Evolutionary conservation across 176 grass and related monocot species (phyloP), one percentile per base, ranked within the genome.

Genomic region (Juncus effusus): DNA sequence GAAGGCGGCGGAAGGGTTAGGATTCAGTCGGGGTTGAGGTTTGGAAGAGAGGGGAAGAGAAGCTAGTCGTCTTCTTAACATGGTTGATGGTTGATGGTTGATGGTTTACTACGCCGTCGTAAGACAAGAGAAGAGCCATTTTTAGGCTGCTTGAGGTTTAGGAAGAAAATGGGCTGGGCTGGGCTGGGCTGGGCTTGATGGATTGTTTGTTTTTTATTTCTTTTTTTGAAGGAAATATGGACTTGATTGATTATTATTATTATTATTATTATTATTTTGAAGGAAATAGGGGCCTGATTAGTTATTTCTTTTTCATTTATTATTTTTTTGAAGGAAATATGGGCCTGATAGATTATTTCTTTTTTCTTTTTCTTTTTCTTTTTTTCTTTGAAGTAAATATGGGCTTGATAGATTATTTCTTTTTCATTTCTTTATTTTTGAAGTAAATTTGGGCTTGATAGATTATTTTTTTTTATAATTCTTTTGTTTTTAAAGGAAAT

Each of bases 61-160:
- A 38, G 12, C 51, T 37, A 68, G 49, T 1, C 65, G 16, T n/a
- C 67, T 49, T 8, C 54, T 13, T 7, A 71, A 42, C 67, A 71
- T 71, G n/a, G 38, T 51, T n/a, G n/a, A n/a, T n/a, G n/a, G n/a
- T 54, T n/a, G 63, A 7, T 3, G 28, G 38, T 4, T 10, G 16
- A 9, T 3, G 16, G 4, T 61, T 6, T 10, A 3, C 58, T 36
- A 0, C 16, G 7, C 15, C 58, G 54, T 57, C 13, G 6, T 5
- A 6, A 51, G 47, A 51, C n/a, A n/a, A n/a, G n/a, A n/a, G n/a
- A n/a, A n/a, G n/a, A n/a, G 44, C 44, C 44, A 5, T 47, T 47
- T 47, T 6, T 47, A 47, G 44, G 44, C 44, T 28, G 44, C 44
- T 47, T 47, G 44, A 47, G 11, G 0, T 16, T 57, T 57, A 57